phyloP scores from a whole-genome alignment of 164 flowering plant species.

The Dillenia suffruticosa region DNA sequence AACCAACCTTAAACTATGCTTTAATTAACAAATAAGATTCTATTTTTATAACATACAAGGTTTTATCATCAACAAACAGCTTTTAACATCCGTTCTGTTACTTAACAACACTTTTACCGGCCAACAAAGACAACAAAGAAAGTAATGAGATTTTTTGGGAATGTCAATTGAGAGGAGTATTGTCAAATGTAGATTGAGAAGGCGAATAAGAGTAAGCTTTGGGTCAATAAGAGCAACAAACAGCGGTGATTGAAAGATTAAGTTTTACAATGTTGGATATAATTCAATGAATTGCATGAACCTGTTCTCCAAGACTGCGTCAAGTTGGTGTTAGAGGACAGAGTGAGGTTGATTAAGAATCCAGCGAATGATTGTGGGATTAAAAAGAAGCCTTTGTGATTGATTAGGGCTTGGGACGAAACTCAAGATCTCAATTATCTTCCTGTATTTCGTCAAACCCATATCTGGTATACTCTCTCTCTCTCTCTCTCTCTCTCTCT shows the following conservation, averaged over 20 bases:
- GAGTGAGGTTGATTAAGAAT: conserved; percentile 75
- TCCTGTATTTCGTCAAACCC: conserved; percentile 78
- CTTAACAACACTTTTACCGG: too few relatives aligned
- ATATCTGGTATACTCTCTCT: conserved; percentile 36
- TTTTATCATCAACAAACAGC: too few relatives aligned
- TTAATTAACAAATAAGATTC: too few relatives aligned
- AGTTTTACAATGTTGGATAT: conserved; percentile 73
- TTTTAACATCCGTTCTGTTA: too few relatives aligned
- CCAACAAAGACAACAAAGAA: too few relatives aligned
- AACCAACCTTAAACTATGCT: too few relatives aligned
- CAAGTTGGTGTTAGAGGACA: conserved; percentile 90
- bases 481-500: too few relatives aligned
- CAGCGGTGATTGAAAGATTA: conserved; percentile 34
- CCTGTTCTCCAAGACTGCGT: conserved; percentile 80
- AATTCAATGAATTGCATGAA: conserved; percentile 81
- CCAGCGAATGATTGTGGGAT: conserved; percentile 35
- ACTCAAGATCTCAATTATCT: conserved; percentile 70
- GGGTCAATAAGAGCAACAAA: conserved; percentile 22
- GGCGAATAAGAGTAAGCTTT: conserved; percentile 68
- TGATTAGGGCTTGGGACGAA: conserved; percentile 83
- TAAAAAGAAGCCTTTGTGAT: conserved; percentile 49
- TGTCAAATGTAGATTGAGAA: conserved; percentile 62
- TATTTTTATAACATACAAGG: too few relatives aligned
- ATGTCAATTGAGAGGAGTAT: conserved; percentile 48
- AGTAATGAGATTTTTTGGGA: too few relatives aligned